Percentiles rank a stretch among this genome's conserved stretches.
phyloP scores from a whole-genome alignment of 2,329 filamentous ascomycete species.

The Aureobasidium sp. region DNA sequence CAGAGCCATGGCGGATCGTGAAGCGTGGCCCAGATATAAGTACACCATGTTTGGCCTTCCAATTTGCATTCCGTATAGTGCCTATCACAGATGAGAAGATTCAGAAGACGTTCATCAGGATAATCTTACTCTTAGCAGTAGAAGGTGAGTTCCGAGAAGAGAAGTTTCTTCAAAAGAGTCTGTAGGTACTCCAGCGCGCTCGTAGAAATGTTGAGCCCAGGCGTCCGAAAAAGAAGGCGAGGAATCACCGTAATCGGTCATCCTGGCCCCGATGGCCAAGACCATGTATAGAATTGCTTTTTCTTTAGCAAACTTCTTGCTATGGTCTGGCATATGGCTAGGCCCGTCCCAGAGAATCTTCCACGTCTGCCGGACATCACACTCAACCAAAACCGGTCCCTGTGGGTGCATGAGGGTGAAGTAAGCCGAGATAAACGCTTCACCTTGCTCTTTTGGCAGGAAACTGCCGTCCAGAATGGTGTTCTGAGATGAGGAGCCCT shows the following conservation, averaged over 20 bases:
- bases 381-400: not conserved
- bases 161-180: constrained; percentile 13
- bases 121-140: not conserved
- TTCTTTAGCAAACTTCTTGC: not conserved
- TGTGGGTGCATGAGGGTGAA: constrained; percentile 13
- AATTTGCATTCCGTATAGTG: constrained; percentile 13
- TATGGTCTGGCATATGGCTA: not conserved
- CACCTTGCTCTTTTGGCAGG: constrained; percentile 11
- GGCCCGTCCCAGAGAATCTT: not conserved
- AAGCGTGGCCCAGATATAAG: constrained; percentile 11
- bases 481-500: not conserved
- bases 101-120: not conserved
- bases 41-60: constrained; percentile 9
- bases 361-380: constrained; percentile 4
- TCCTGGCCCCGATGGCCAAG: constrained; percentile 9
- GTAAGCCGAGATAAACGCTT: constrained; percentile 10
- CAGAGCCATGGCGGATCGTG: constrained; percentile 13
- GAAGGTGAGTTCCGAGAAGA: constrained; percentile 9
- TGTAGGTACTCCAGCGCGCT: constrained; percentile 1
- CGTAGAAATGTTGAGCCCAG: constrained; percentile 12
- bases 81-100: not conserved
- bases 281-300: constrained; percentile 13
- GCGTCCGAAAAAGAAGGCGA: not conserved
- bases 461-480: not conserved
- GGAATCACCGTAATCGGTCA: not conserved